Conservation (phyloP, 2,329 filamentous ascomycete genomes). For the Myrmaecium sp. region DNA sequence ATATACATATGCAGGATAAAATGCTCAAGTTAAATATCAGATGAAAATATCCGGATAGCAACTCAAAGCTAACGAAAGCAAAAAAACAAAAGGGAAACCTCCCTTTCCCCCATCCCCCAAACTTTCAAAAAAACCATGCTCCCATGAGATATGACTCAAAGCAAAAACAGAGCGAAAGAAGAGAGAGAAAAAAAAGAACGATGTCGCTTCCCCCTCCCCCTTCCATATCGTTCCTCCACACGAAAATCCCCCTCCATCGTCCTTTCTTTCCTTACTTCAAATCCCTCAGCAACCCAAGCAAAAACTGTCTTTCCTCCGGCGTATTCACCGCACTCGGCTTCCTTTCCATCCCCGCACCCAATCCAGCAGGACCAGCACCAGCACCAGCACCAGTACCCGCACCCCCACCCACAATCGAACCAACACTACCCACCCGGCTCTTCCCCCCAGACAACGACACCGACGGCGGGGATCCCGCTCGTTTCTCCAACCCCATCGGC, state of each 20-base stretch:
- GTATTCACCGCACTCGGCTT: conserved; percentile 9
- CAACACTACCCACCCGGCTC: conserved; percentile 18
- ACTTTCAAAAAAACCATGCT: too few species aligned
- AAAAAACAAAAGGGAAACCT: too few species aligned
- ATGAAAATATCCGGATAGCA: too few species aligned
- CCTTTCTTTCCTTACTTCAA: conserved; percentile 25
- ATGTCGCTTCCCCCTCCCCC: too few species aligned
- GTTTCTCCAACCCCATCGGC: conserved; percentile 11
- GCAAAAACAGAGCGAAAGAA: too few species aligned
- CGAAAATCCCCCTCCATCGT: conserved; percentile 2
- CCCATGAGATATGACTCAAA: too few species aligned
- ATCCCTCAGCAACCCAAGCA: conserved; percentile 56
- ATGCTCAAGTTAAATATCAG: too few species aligned
- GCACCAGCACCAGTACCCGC: conserved; percentile 1
- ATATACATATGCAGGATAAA: too few species aligned
- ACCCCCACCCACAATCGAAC: conserved; percentile 3
- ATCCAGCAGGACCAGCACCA: not conserved
- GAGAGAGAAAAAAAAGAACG: too few species aligned
- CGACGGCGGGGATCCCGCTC: conserved; percentile 14
- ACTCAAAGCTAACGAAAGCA: too few species aligned
- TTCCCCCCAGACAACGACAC: conserved; percentile 9
- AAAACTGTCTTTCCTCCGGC: conserved; percentile 56
- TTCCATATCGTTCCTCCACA: conserved; percentile 2
- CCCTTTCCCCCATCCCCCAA: too few species aligned
- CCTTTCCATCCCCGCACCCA: conserved; percentile 4